Evolutionary conservation across 1,284 basidiomycete genomes (phyloP).

Genomic region (Ganoderma multipileum): DNA sequence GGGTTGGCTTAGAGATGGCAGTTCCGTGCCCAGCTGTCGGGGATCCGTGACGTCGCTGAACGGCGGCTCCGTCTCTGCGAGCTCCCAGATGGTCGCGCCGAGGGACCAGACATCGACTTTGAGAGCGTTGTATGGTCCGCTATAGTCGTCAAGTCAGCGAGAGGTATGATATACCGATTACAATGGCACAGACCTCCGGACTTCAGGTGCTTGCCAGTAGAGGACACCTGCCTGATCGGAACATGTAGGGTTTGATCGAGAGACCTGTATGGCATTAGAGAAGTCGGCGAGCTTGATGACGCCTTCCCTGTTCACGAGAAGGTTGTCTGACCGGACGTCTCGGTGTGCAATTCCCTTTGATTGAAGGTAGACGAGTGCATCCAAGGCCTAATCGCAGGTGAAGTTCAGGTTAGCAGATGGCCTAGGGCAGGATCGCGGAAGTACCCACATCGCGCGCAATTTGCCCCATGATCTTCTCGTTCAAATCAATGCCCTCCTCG

Average conservation of each 20-base stretch:
- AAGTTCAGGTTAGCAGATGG: not conserved
- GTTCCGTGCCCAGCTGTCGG: conserved; percentile 58
- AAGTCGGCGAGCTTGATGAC: conserved; percentile 83
- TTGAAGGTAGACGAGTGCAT: conserved; percentile 69
- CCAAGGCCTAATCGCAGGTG: conserved; percentile 53
- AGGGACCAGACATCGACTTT: conserved; percentile 84
- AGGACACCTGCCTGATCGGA: conserved; percentile 70
- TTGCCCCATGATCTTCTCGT: conserved; percentile 70
- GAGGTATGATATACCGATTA: not conserved
- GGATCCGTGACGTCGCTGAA: conserved; percentile 63
- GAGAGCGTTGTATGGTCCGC: conserved; percentile 73
- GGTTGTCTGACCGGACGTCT: conserved; percentile 81
- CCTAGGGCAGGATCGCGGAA: not conserved
- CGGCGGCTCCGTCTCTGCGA: conserved; percentile 75
- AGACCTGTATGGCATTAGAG: conserved; percentile 69
- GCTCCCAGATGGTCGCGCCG: conserved; percentile 84
- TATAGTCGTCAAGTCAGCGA: conserved; percentile 33
- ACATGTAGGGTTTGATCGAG: conserved; percentile 53
- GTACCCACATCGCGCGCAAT: conserved; percentile 75
- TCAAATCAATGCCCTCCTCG: conserved; percentile 62
- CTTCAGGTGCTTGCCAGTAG: conserved; percentile 83
- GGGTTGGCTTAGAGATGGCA: conserved; percentile 66
- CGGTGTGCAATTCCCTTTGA: conserved; percentile 73
- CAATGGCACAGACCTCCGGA: conserved; percentile 57
- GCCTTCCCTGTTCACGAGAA: conserved; percentile 70